phyloP scores from a whole-genome alignment of 148 eudicot species.

The Camellia lanceoleosa region DNA sequence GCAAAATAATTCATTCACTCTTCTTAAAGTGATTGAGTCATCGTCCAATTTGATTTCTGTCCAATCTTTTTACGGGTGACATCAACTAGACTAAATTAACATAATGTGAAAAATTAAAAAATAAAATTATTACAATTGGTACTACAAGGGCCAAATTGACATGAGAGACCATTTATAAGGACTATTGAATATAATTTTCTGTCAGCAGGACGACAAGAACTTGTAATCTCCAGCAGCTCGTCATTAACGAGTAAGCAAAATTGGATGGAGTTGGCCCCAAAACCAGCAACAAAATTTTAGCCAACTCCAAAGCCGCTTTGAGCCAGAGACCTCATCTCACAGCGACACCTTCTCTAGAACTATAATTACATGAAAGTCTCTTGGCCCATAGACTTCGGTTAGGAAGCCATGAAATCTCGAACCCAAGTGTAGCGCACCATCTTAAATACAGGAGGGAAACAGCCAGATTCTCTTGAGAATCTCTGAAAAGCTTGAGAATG shows the following conservation, averaged over 20 bases:
- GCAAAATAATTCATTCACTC: too few species aligned
- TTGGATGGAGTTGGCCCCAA: neutral
- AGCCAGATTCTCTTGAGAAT: slow-evolving; percentile 31
- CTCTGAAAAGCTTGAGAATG: slow-evolving; percentile 42
- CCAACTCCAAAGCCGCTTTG: neutral
- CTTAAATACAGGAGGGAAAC: slow-evolving; percentile 60
- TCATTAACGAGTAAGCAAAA: neutral
- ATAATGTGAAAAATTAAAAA: too few species aligned
- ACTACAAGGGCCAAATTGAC: too few species aligned
- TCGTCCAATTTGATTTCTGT: too few species aligned
- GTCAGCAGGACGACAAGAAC: neutral
- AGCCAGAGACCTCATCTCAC: neutral
- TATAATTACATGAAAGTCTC: slow-evolving; percentile 43
- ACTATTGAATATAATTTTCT: too few species aligned
- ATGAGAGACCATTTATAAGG: too few species aligned
- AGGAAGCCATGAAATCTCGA: slow-evolving; percentile 64
- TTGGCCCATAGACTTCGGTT: slow-evolving; percentile 64
- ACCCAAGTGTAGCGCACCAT: slow-evolving; percentile 64
- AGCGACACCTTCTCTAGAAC: slow-evolving; percentile 14
- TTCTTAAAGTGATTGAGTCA: too few species aligned
- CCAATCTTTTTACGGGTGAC: too few species aligned
- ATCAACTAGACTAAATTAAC: too few species aligned
- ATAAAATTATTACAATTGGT: too few species aligned
- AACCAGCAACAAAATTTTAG: neutral
- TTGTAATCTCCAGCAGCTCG: neutral